Evolutionary conservation across 1,139 yeast genomes (phyloP).

Genomic region (Yamadazyma songkhlaensis): DNA sequence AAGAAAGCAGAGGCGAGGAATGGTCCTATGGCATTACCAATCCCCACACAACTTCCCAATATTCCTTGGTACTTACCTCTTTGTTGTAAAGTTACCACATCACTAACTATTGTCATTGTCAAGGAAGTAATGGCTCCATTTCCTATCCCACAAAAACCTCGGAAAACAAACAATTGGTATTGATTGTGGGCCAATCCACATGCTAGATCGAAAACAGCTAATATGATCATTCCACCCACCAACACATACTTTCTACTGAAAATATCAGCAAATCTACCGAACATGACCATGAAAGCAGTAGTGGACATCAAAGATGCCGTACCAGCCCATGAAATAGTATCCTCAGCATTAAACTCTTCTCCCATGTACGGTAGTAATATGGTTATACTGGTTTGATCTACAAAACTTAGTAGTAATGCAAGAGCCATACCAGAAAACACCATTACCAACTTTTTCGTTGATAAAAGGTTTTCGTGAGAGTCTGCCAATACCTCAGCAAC

Average conservation of each 20-base stretch:
- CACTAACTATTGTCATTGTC: slow-evolving; percentile 41
- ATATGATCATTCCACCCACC: slow-evolving; percentile 26
- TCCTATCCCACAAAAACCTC: slow-evolving; percentile 47
- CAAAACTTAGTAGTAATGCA: slow-evolving; percentile 31
- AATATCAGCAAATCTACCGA: slow-evolving; percentile 42
- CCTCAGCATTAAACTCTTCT: slow-evolving; percentile 33
- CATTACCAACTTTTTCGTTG: slow-evolving; percentile 21
- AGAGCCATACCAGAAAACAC: slow-evolving; percentile 25
- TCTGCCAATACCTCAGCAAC: slow-evolving; percentile 11
- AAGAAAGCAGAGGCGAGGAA: slow-evolving; percentile 51
- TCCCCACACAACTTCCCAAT: slow-evolving; percentile 49
- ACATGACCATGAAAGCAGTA: slow-evolving; percentile 42
- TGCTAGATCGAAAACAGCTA: slow-evolving; percentile 36
- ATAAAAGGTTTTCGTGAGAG: slow-evolving; percentile 27
- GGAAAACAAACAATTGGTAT: slow-evolving; percentile 35
- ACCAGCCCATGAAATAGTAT: slow-evolving; percentile 50
- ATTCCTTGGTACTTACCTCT: slow-evolving; percentile 48
- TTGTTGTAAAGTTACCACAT: slow-evolving; percentile 38
- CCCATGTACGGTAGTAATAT: slow-evolving; percentile 37
- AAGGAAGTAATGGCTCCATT: slow-evolving; percentile 44
- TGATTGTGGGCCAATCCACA: slow-evolving; percentile 43
- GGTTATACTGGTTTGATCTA: slow-evolving; percentile 46
- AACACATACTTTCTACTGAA: slow-evolving; percentile 42
- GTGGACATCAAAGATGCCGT: slow-evolving; percentile 46
- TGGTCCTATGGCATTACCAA: slow-evolving; percentile 57